These are phyloP conservation scores for Leccinum subatratum DNA, from an alignment of 1,284 basidiomycete species.

Conservation along the genomic window DNA sequence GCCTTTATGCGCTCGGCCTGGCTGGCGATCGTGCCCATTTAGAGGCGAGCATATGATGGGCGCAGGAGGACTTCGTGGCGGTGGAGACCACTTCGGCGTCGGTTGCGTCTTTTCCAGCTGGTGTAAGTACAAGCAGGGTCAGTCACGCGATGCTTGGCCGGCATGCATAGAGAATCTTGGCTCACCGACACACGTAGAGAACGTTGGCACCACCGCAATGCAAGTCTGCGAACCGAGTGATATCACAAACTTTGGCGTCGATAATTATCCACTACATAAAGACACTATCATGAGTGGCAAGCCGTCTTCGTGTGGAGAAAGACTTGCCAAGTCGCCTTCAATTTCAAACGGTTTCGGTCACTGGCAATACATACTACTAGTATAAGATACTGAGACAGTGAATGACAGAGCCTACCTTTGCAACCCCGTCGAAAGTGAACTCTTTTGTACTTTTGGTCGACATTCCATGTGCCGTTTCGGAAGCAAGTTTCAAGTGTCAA, in stretches of 20 bases:
- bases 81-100: constrained; percentile 70
- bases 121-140: not conserved
- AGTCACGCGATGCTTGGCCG: not conserved
- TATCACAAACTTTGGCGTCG: constrained; percentile 64
- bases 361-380: no score
- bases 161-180: not conserved
- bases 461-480: constrained; percentile 21
- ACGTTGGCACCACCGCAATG: constrained; percentile 68
- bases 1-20: constrained; percentile 60
- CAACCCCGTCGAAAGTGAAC: constrained; percentile 49
- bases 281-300: constrained; percentile 1
- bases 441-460: constrained; percentile 30
- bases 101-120: constrained; percentile 79
- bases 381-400: not conserved
- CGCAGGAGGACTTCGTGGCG: constrained; percentile 80
- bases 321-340: constrained; percentile 58
- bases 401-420: constrained; percentile 38
- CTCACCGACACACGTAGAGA: constrained; percentile 43
- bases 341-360: no score
- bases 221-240: constrained; percentile 58
- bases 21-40: constrained; percentile 74
- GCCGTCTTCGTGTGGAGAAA: not conserved
- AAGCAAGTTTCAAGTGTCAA: not conserved
- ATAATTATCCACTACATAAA: constrained; percentile 55
- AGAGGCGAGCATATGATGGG: constrained; percentile 75